Evolutionary conservation across 176 grass and related monocot genomes (phyloP).

Genomic region (Thinopyrum elongatum): DNA sequence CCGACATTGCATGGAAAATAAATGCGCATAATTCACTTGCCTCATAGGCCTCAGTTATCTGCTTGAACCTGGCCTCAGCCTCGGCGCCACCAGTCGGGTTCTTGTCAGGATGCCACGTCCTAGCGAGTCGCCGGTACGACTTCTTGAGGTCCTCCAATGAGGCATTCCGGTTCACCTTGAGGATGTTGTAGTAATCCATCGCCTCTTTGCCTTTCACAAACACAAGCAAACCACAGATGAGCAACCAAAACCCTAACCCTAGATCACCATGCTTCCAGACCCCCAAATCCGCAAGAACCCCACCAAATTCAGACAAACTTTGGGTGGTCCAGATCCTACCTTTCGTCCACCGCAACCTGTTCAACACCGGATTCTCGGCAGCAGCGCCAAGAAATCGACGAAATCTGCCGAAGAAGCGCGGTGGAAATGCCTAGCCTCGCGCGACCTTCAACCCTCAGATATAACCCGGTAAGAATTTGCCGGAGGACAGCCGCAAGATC

Average conservation of each 20-base stretch:
- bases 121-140: constrained; percentile 63
- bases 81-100: constrained; percentile 57
- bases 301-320: not conserved
- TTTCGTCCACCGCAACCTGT: not conserved
- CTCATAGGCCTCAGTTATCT: constrained; percentile 78
- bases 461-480: not conserved
- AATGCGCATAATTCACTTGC: constrained; percentile 25
- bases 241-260: constrained; percentile 24
- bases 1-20: not conserved
- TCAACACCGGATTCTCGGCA: not conserved
- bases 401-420: not conserved
- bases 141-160: constrained; percentile 65
- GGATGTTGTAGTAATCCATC: constrained; percentile 88
- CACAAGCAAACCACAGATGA: not conserved
- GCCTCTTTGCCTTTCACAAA: not conserved
- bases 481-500: not conserved
- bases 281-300: not conserved
- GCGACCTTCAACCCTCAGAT: not conserved
- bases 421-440: not conserved
- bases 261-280: constrained; percentile 8
- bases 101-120: constrained; percentile 86
- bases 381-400: not conserved
- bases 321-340: not conserved
- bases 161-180: constrained; percentile 73
- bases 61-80: constrained; percentile 73